Percentiles rank a stretch among this genome's conserved stretches.
Conservation (phyloP, 1,284 basidiomycete genomes). For the Puccinia horiana region DNA sequence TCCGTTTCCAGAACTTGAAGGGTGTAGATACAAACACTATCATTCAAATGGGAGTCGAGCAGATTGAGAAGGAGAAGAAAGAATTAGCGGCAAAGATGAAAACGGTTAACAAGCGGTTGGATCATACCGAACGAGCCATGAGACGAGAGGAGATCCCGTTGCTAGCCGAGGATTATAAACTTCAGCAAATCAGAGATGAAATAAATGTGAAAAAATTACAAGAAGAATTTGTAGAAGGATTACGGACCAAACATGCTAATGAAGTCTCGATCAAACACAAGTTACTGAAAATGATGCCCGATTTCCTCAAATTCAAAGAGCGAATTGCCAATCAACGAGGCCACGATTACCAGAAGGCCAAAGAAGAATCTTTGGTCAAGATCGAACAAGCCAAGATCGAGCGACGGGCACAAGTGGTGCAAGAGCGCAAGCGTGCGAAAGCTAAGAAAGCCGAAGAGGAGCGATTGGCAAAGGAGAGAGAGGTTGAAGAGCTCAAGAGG, state of each 20-base stretch:
- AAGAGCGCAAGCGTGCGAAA: constrained; percentile 52
- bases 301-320: constrained; percentile 69
- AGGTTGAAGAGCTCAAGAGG: constrained; percentile 55
- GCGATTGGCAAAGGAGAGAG: constrained; percentile 48
- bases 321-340: constrained; percentile 68
- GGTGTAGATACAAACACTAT: constrained; percentile 83
- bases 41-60: constrained; percentile 87
- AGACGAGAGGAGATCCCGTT: constrained; percentile 90
- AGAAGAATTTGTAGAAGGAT: constrained; percentile 67
- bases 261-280: constrained; percentile 77
- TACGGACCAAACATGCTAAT: constrained; percentile 69
- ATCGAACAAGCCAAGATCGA: constrained; percentile 84
- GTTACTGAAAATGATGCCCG: constrained; percentile 72
- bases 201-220: constrained; percentile 71
- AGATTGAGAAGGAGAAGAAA: constrained; percentile 95
- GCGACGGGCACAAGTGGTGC: constrained; percentile 59
- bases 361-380: constrained; percentile 68
- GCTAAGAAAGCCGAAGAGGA: constrained; percentile 50
- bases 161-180: constrained; percentile 81
- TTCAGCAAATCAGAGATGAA: constrained; percentile 76
- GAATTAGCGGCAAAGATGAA: constrained; percentile 81
- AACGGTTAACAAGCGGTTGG: constrained; percentile 83
- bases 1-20: constrained; percentile 69
- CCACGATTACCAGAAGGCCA: constrained; percentile 71
- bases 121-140: constrained; percentile 93